Evolutionary conservation across 2,329 filamentous ascomycete genomes (phyloP).

Genomic region (Ophiostoma novo-ulmi): DNA sequence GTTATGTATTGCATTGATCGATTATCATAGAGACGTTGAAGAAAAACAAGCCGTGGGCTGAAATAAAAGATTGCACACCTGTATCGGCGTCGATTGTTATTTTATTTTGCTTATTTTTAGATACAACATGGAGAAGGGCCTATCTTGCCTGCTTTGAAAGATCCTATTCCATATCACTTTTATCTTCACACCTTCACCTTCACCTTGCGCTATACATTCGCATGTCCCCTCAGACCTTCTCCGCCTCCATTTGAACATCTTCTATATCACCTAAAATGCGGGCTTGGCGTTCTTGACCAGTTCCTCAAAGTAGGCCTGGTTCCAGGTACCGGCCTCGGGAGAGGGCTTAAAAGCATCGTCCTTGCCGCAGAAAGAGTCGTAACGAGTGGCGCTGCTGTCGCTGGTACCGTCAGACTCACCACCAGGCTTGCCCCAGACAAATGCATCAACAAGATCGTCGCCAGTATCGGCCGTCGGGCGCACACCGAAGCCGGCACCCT

Average conservation of each 20-base stretch:
- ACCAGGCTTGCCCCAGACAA: conserved; percentile 64
- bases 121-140: background rate
- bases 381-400: conserved; percentile 35
- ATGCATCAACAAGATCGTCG: conserved; percentile 53
- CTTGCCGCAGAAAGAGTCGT: conserved; percentile 39
- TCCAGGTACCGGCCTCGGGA: conserved; percentile 41
- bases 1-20: background rate
- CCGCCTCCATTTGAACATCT: no score
- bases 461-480: conserved; percentile 55
- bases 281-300: conserved; percentile 41
- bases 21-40: background rate
- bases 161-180: background rate
- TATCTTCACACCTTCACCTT: background rate
- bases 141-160: background rate
- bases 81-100: background rate
- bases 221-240: background rate
- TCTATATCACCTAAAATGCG: conserved; percentile 29
- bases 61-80: background rate
- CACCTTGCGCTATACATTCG: background rate
- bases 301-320: conserved; percentile 43
- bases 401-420: conserved; percentile 46
- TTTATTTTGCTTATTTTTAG: background rate
- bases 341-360: conserved; percentile 38
- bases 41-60: background rate
- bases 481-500: conserved; percentile 55